Conservation (phyloP, 306 rosid genomes). For the Corylus heterophylla region DNA sequence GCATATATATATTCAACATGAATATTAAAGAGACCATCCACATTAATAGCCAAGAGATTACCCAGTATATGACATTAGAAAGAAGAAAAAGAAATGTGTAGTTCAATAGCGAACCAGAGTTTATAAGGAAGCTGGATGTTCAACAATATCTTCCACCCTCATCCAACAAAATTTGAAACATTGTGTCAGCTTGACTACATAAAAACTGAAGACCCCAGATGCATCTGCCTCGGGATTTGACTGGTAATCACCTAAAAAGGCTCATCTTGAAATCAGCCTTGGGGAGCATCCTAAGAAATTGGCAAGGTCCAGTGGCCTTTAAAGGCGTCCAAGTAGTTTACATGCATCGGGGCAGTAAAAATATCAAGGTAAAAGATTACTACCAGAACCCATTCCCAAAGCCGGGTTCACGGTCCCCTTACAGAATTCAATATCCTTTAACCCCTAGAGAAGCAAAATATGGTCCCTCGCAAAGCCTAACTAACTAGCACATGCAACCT, state of each 20-base stretch:
- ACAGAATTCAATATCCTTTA: constrained; percentile 21
- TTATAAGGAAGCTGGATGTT: not conserved
- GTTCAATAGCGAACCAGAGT: not conserved
- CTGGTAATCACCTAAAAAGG: not conserved
- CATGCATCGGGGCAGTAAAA: constrained; percentile 6
- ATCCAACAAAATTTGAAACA: not conserved
- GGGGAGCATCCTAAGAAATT: not conserved
- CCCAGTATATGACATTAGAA: not conserved
- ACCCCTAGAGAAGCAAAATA: constrained; percentile 35
- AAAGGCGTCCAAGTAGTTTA: constrained; percentile 7
- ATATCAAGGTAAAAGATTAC: not conserved
- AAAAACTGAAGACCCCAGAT: not conserved
- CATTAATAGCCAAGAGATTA: not conserved
- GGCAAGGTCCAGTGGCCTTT: not conserved
- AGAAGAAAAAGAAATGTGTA: not conserved
- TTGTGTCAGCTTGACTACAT: not conserved
- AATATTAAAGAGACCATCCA: not conserved
- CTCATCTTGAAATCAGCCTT: not conserved
- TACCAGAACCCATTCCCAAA: not conserved
- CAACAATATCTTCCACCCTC: not conserved
- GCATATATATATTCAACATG: not conserved
- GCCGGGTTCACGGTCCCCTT: not conserved
- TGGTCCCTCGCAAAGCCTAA: constrained; percentile 17
- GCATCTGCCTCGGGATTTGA: not conserved
- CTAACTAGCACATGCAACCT: constrained; percentile 35